Conservation (phyloP, 2,329 filamentous ascomycete genomes). For the Scopulariopsis brevicaulis region DNA sequence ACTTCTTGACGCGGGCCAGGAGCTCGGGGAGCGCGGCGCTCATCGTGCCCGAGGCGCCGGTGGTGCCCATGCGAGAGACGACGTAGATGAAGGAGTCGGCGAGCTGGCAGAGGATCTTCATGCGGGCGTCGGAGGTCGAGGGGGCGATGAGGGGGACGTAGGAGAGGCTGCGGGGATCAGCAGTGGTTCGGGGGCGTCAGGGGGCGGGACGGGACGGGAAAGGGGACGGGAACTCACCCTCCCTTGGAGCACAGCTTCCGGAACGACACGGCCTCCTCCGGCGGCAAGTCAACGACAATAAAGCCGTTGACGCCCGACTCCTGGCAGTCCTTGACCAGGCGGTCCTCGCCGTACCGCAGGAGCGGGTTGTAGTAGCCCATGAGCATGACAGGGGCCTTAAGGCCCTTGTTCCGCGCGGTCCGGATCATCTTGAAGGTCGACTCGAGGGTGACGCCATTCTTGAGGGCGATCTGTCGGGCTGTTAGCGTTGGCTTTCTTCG, state of each 20-base stretch:
- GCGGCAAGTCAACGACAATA: conserved; percentile 90
- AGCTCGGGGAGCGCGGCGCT: conserved; percentile 75
- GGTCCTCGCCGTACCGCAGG: conserved; percentile 87
- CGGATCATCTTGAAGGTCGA: conserved; percentile 75
- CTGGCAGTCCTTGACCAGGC: conserved; percentile 72
- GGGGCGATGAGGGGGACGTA: conserved; percentile 97
- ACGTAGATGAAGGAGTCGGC: conserved; percentile 99
- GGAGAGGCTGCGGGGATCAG: conserved; percentile 48
- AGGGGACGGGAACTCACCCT: conserved; percentile 37
- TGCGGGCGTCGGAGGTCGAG: conserved; percentile 80
- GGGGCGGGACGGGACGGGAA: neutral
- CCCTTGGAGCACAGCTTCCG: conserved; percentile 70
- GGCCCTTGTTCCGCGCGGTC: conserved; percentile 63
- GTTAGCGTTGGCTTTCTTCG: neutral
- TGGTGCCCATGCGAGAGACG: conserved; percentile 93
- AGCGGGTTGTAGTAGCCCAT: conserved; percentile 99
- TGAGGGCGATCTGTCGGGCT: conserved; percentile 49
- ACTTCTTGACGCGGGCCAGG: conserved; percentile 76
- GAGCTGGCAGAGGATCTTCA: conserved; percentile 92
- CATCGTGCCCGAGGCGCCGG: conserved; percentile 74
- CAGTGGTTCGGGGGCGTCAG: neutral
- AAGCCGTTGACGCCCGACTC: conserved; percentile 86
- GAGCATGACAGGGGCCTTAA: conserved; percentile 74
- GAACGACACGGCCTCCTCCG: conserved; percentile 91
- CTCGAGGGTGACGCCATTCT: conserved; percentile 77